phyloP scores from a whole-genome alignment of 192 early-diverging fungal genomes.

The Umbelopsis sp. region DNA sequence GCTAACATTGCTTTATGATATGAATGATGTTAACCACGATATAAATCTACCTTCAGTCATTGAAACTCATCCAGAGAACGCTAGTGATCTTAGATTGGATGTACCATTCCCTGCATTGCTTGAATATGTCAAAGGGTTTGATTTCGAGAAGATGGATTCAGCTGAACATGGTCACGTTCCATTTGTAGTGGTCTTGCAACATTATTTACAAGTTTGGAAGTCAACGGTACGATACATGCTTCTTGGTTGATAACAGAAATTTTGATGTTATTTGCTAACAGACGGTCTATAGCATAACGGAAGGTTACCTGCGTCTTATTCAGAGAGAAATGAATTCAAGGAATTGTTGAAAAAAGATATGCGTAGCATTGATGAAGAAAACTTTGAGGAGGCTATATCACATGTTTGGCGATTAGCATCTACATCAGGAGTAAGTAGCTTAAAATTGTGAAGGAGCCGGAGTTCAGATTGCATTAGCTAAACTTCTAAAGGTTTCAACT shows the following conservation, averaged over 20 bases:
- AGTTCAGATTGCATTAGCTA: not conserved
- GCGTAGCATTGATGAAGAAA: slow-evolving; percentile 74
- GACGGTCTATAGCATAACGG: slow-evolving; percentile 51
- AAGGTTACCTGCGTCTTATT: slow-evolving; percentile 56
- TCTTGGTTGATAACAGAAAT: not conserved
- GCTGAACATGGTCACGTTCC: slow-evolving; percentile 84
- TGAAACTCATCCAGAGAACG: slow-evolving; percentile 84
- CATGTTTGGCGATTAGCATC: slow-evolving; percentile 52
- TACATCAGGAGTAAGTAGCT: slow-evolving; percentile 2
- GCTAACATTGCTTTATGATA: not conserved
- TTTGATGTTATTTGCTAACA: no score
- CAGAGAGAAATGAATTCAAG: slow-evolving; percentile 71
- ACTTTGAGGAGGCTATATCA: slow-evolving; percentile 86
- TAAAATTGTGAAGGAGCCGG: not conserved
- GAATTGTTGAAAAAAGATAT: slow-evolving; percentile 57
- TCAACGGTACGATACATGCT: slow-evolving; percentile 41
- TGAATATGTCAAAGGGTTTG: slow-evolving; percentile 61
- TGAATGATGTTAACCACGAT: no score
- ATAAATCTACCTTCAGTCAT: slow-evolving; percentile 59
- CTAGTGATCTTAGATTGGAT: slow-evolving; percentile 81
- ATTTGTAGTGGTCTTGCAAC: slow-evolving; percentile 78
- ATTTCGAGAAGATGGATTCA: slow-evolving; percentile 66
- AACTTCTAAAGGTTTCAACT: slow-evolving; percentile 43
- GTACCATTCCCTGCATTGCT: slow-evolving; percentile 76
- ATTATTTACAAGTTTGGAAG: slow-evolving; percentile 79